Conservation (phyloP, 345 rosid genomes). For the Nasturtium officinale region DNA sequence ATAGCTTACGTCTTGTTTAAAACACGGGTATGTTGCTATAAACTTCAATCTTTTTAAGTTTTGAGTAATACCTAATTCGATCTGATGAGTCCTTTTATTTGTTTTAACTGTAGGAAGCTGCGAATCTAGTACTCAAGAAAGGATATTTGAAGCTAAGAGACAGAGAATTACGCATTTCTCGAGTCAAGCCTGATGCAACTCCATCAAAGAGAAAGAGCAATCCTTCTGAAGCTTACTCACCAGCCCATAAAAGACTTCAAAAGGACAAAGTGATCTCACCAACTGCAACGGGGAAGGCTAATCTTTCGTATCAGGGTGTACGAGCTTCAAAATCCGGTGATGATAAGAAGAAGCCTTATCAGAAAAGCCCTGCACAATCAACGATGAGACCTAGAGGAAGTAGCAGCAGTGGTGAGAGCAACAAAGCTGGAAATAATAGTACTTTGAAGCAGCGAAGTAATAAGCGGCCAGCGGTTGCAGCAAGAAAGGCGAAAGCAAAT, state of each 20-base stretch:
- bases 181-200: slow-evolving; percentile 59
- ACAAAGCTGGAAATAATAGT: slow-evolving; percentile 35
- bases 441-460: slow-evolving; percentile 43
- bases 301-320: slow-evolving; percentile 80
- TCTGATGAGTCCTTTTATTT: not conserved
- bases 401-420: slow-evolving; percentile 17
- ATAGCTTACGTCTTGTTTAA: slow-evolving; percentile 90
- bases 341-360: slow-evolving; percentile 52
- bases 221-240: slow-evolving; percentile 43
- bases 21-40: slow-evolving; percentile 58
- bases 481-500: slow-evolving; percentile 72
- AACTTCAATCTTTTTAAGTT: not conserved
- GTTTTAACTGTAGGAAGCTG: slow-evolving; percentile 67
- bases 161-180: slow-evolving; percentile 69
- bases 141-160: slow-evolving; percentile 72
- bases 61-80: not conserved
- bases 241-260: slow-evolving; percentile 53
- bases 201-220: slow-evolving; percentile 67
- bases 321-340: slow-evolving; percentile 69
- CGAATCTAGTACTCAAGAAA: slow-evolving; percentile 60
- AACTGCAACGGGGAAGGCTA: slow-evolving; percentile 46
- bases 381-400: slow-evolving; percentile 48
- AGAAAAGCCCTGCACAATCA: slow-evolving; percentile 42
- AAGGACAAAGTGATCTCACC: slow-evolving; percentile 48
- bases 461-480: slow-evolving; percentile 86